Evolutionary conservation across 192 early-diverging fungal species (phyloP).

Genomic region (Chytriomyces confervae): DNA sequence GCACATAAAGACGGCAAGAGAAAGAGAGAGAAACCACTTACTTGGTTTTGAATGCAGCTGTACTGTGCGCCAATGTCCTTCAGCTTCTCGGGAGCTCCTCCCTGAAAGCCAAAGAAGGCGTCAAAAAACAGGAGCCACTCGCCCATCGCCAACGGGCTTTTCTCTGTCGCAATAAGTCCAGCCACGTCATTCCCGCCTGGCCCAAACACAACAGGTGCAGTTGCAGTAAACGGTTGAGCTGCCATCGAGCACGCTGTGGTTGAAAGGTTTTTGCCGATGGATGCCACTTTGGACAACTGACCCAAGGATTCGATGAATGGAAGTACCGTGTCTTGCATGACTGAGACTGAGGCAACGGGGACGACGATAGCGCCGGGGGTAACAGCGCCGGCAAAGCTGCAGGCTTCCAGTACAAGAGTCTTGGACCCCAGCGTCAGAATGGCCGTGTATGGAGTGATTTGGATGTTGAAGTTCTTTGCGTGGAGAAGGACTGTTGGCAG

Average conservation of each 20-base stretch:
- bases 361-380: not conserved
- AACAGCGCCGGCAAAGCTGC: not conserved
- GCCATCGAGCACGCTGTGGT: not conserved
- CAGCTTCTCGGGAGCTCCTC: not conserved
- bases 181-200: not conserved
- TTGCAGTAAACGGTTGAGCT: not conserved
- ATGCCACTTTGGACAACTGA: not conserved
- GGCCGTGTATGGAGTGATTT: not conserved
- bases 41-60: not conserved
- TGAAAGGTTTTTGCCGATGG: not conserved
- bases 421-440: not conserved
- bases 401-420: not conserved
- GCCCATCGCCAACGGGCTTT: conserved; percentile 10
- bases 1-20: too few relatives aligned
- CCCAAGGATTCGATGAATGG: conserved; percentile 16
- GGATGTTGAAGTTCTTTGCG: conserved; percentile 20
- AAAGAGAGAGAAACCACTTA: not conserved
- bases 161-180: not conserved
- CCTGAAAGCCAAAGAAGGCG: conserved; percentile 11
- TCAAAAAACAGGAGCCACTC: conserved; percentile 20
- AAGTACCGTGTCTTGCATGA: not conserved
- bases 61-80: not conserved
- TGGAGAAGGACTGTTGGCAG: conserved; percentile 7
- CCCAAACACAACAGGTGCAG: not conserved
- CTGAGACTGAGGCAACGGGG: conserved; percentile 13